Evolutionary conservation across 805 yeast species (phyloP), one percentile per base, ranked within the genome.

Genomic region (Metschnikowia anglica): DNA sequence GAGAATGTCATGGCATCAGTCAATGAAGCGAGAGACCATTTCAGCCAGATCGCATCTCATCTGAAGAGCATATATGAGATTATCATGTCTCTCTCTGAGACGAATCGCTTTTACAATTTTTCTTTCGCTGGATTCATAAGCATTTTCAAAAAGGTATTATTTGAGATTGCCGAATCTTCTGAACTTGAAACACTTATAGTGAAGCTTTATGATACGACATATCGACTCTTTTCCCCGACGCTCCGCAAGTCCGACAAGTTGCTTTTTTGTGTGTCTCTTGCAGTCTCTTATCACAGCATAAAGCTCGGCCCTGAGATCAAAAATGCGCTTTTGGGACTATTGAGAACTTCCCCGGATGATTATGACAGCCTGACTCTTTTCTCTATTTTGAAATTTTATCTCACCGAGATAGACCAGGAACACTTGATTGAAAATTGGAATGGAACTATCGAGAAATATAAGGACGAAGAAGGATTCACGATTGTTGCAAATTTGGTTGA

Each of bases 51-150:
- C 11, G 88, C 93, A 0, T 53, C 55, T 3, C 76, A 74, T 36
- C 74, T 82, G 25, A 72, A 88, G 0, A 48, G 52, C 8, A 56
- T 87, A 0, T 85, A 70, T 49, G 56, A 65, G 1, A 47, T 81
- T 5, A 52, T 85, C 20, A 73, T 75, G 41, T 24, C 39, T 2
- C 37, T 68, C 23, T 37, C 65, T 15, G 34, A 44, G 0, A 37
- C 80, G n/a, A 75, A 76, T 44, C 59, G 60, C 21, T 77, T 81
- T 47, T 90, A 88, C 59, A 76, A 74, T 37, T 79, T 85, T 51
- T 66, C 88, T 0, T 65, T 83, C 25, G 66, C 69, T 5, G 45
- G 49, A 2, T 63, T 60, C 41, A 47, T 61, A 17, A 38, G 39
- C 1, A 35, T 51, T 2, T 63, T 61, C 42, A 35, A 43, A 25